These are phyloP conservation scores for Nicotiana paniculata DNA, from an alignment of 257 asterid species.

Conservation along the genomic window DNA sequence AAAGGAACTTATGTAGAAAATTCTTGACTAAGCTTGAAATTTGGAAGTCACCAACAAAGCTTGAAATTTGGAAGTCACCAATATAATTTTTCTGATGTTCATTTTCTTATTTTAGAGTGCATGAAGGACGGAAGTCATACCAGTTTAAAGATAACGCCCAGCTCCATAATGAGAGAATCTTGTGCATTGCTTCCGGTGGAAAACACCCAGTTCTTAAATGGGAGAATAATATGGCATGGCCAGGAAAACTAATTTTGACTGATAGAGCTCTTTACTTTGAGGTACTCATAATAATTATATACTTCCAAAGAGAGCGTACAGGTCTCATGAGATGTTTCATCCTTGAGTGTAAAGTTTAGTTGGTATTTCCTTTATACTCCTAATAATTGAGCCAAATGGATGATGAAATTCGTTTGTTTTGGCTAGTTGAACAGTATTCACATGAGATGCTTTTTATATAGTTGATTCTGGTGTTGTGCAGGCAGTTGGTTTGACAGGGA, in stretches of 20 bases:
- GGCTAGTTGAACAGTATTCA: background rate
- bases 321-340: background rate
- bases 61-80: background rate
- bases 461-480: constrained; percentile 22
- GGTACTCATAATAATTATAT: constrained; percentile 33
- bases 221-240: constrained; percentile 93
- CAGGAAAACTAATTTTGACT: constrained; percentile 82
- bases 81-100: constrained; percentile 5
- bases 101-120: constrained; percentile 52
- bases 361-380: background rate
- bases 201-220: constrained; percentile 93
- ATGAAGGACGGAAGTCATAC: constrained; percentile 69
- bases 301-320: background rate
- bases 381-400: background rate
- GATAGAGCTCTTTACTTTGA: constrained; percentile 88
- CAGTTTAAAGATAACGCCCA: constrained; percentile 42
- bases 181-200: constrained; percentile 84
- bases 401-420: background rate
- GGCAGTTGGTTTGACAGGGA: constrained; percentile 64
- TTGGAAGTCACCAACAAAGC: background rate
- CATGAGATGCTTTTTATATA: background rate
- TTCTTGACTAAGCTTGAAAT: background rate
- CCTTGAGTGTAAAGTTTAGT: background rate
- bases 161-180: constrained; percentile 45
- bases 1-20: background rate